These are phyloP conservation scores for Calonectria fujianensis DNA, from an alignment of 2,329 filamentous ascomycete species.

Conservation along the genomic window DNA sequence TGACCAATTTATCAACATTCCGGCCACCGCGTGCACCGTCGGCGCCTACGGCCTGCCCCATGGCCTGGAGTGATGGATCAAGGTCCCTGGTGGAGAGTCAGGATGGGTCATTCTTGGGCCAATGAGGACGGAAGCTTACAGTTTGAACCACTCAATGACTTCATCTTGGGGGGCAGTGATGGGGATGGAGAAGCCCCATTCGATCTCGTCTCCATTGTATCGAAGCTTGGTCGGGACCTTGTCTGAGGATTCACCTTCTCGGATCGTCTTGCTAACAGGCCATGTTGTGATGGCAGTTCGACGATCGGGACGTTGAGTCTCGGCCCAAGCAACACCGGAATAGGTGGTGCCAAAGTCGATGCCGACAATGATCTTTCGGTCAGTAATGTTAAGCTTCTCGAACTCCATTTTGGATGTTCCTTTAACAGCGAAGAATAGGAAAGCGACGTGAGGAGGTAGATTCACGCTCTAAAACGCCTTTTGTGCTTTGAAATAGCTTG, in stretches of 20 bases:
- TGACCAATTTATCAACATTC: conserved; percentile 64
- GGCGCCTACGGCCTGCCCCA: conserved; percentile 55
- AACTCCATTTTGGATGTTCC: conserved; percentile 59
- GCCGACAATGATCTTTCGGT: conserved; percentile 67
- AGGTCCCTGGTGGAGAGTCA: conserved; percentile 57
- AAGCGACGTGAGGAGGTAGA: conserved; percentile 6
- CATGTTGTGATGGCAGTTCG: conserved; percentile 63
- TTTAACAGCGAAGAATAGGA: neutral
- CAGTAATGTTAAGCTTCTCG: conserved; percentile 58
- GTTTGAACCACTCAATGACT: conserved; percentile 69
- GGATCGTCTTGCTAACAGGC: conserved; percentile 62
- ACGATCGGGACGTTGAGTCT: conserved; percentile 62
- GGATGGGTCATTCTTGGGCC: neutral
- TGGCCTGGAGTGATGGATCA: conserved; percentile 60
- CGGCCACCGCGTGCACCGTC: conserved; percentile 56
- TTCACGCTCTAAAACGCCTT: conserved; percentile 1
- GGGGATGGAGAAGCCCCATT: conserved; percentile 69
- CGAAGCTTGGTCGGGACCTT: conserved; percentile 69
- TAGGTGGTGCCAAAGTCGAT: conserved; percentile 74
- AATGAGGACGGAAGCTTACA: conserved; percentile 58
- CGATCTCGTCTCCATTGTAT: conserved; percentile 59
- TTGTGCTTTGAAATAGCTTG: neutral
- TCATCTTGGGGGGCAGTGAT: conserved; percentile 61
- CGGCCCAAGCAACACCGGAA: conserved; percentile 70
- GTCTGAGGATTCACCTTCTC: conserved; percentile 62